phyloP scores from a whole-genome alignment of 169 alveolate species.

The Besnoitia besnoiti region DNA sequence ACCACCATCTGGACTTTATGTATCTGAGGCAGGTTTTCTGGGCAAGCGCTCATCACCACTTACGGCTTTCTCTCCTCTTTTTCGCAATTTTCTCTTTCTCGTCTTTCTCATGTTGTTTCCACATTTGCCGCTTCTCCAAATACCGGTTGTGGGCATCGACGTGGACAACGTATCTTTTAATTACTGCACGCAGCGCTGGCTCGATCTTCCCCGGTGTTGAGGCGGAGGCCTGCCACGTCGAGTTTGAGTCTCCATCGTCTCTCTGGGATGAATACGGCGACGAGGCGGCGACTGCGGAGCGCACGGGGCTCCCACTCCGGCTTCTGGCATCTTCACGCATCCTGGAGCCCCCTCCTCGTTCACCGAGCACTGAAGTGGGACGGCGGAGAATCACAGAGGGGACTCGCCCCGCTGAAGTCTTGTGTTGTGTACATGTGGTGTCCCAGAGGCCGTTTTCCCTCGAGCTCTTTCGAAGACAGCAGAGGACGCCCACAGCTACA shows the following conservation, averaged over 20 bases:
- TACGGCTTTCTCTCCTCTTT: not conserved
- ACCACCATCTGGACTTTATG: too few species aligned
- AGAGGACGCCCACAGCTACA: too few species aligned
- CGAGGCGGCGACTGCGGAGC: not conserved
- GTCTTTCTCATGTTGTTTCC: slow-evolving; percentile 17
- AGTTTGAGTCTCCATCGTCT: not conserved
- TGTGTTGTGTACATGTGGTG: too few species aligned
- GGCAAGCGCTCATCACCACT: not conserved
- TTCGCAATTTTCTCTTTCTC: not conserved
- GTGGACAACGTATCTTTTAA: slow-evolving; percentile 16
- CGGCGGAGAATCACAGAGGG: too few species aligned
- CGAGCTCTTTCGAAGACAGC: too few species aligned
- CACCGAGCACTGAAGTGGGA: too few species aligned
- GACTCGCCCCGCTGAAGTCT: too few species aligned
- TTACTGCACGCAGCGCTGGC: slow-evolving; percentile 22
- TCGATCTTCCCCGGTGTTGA: not conserved
- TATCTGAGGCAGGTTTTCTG: too few species aligned
- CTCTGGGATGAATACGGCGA: not conserved
- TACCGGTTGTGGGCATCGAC: slow-evolving; percentile 36
- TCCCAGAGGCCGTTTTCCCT: too few species aligned
- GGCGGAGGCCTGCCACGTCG: too few species aligned
- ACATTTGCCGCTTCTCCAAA: slow-evolving; percentile 32
- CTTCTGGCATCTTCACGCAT: not conserved
- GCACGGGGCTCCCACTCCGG: not conserved
- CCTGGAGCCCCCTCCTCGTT: too few species aligned